A percentile compares a stretch with the other conserved stretches of the same genome.
Conservation (phyloP, 2,329 filamentous ascomycete species). For the Talaromyces atroroseus region DNA sequence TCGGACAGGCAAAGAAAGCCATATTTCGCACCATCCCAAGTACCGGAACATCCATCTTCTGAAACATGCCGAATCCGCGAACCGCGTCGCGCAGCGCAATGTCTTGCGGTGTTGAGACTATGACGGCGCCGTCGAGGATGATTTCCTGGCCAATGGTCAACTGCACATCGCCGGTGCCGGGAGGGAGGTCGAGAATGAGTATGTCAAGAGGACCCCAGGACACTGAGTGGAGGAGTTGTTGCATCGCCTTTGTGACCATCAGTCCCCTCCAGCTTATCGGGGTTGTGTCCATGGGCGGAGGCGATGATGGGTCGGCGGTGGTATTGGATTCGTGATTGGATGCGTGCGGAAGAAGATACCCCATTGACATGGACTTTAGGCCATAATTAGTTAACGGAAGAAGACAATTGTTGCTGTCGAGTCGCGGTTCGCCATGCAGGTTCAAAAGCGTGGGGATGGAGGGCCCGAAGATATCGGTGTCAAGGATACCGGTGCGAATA, state of each 20-base stretch:
- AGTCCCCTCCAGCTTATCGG: constrained; percentile 92
- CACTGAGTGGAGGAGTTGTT: constrained; percentile 91
- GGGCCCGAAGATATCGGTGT: constrained; percentile 95
- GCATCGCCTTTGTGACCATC: constrained; percentile 96
- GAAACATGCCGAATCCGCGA: constrained; percentile 89
- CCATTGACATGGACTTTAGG: constrained; percentile 98
- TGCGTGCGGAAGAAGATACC: constrained; percentile 64
- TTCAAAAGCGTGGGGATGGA: constrained; percentile 88
- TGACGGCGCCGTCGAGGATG: constrained; percentile 73
- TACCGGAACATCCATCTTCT: constrained; percentile 69
- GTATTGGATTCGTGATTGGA: constrained; percentile 49
- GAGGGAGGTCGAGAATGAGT: constrained; percentile 83
- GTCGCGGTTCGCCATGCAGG: constrained; percentile 68
- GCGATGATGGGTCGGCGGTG: constrained; percentile 18
- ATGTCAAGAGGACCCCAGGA: constrained; percentile 88
- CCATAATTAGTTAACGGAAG: constrained; percentile 90
- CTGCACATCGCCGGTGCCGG: constrained; percentile 92
- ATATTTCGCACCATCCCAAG: constrained; percentile 91
- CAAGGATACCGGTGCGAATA: constrained; percentile 77
- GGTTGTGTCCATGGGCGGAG: constrained; percentile 46
- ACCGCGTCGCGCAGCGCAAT: constrained; percentile 87
- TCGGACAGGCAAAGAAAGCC: constrained; percentile 75
- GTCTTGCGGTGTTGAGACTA: constrained; percentile 91
- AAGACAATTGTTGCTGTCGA: constrained; percentile 68
- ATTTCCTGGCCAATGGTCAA: constrained; percentile 96